Evolutionary conservation across 2,329 filamentous ascomycete species (phyloP).

Genomic region (Beauveria medogensis): DNA sequence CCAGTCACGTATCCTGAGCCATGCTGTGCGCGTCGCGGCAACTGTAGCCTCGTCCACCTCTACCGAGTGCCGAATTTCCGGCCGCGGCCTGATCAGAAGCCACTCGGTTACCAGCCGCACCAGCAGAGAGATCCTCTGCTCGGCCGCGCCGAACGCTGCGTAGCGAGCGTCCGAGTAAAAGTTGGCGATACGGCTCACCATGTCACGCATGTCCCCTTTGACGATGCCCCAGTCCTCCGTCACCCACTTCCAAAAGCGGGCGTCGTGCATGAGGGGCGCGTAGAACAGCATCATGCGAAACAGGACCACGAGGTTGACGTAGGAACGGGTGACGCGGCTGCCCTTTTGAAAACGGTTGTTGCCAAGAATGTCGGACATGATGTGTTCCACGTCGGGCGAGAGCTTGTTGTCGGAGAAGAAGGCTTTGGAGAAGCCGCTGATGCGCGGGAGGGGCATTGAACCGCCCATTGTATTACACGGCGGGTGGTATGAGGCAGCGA

Average conservation of each 20-base stretch:
- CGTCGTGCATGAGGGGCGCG: not conserved
- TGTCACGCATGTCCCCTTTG: not conserved
- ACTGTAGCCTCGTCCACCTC: not conserved
- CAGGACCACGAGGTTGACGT: conserved; percentile 4
- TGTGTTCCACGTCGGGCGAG: not conserved
- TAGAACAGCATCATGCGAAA: conserved; percentile 7
- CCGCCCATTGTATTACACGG: not conserved
- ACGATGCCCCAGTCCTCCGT: conserved; percentile 5
- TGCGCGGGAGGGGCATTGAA: not conserved
- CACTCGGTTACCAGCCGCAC: conserved; percentile 7
- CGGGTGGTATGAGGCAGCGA: not conserved
- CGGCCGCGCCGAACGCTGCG: not conserved
- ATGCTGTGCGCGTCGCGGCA: not conserved
- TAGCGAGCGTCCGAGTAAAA: not conserved
- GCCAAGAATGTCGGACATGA: not conserved
- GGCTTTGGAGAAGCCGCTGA: not conserved
- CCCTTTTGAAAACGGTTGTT: not conserved
- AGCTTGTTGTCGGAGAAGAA: not conserved
- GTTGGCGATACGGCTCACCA: not conserved
- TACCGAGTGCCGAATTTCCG: not conserved
- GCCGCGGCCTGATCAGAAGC: not conserved
- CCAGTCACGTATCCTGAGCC: conserved; percentile 1
- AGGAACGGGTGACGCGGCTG: not conserved
- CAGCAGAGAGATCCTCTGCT: not conserved
- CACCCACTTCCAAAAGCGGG: conserved; percentile 2